Evolutionary conservation across 306 rosid genomes (phyloP).

Genomic region (apple (Malus domestica)): ASM211411v1 NC_041803.1:12082001-12082500

Average conservation of each 20-base stretch:
- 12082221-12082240: conserved; percentile 23
- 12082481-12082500: neutral
- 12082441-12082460: too few relatives aligned
- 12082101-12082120: conserved; percentile 22
- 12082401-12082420: too few relatives aligned
- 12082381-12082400: too few relatives aligned
- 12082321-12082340: neutral
- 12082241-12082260: conserved; percentile 25
- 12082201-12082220: neutral
- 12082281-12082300: conserved; percentile 9
- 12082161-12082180: too few relatives aligned
- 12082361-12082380: neutral
- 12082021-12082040: too few relatives aligned
- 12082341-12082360: too few relatives aligned
- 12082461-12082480: neutral
- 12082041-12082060: neutral
- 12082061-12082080: neutral
- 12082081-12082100: neutral
- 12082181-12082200: conserved; percentile 27
- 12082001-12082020: neutral
- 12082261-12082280: conserved; percentile 28
- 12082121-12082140: conserved; percentile 18
- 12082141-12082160: conserved; percentile 20
- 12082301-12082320: conserved; percentile 15
- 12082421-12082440: too few relatives aligned